Conservation (phyloP, 1,284 basidiomycete genomes). For the Cryptococcus neoformans region DNA sequence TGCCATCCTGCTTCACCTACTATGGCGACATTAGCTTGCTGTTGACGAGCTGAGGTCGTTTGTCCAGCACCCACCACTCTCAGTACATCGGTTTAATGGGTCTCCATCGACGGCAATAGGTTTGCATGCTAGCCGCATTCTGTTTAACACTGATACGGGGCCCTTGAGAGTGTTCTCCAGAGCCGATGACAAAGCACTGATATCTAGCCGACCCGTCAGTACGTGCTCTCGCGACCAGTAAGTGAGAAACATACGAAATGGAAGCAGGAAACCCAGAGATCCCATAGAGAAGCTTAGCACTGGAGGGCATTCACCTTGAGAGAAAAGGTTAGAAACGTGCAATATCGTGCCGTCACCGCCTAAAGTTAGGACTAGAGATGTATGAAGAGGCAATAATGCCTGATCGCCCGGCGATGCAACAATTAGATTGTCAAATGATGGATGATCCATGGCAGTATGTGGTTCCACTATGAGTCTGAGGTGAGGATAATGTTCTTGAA, state of each 20-base stretch:
- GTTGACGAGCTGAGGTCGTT: neutral
- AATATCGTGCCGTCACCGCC: constrained; percentile 96
- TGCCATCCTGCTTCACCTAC: constrained; percentile 67
- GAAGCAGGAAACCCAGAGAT: constrained; percentile 87
- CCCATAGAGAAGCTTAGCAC: constrained; percentile 97
- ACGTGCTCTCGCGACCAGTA: constrained; percentile 53
- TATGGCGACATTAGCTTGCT: constrained; percentile 8
- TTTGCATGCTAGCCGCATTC: constrained; percentile 80
- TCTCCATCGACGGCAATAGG: constrained; percentile 64
- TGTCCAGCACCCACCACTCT: constrained; percentile 14
- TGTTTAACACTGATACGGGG: constrained; percentile 62
- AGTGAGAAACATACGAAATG: constrained; percentile 67
- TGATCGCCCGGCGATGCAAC: constrained; percentile 27
- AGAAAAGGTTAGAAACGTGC: constrained; percentile 90
- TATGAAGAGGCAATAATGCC: constrained; percentile 23
- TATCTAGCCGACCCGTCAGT: constrained; percentile 16
- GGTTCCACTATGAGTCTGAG: constrained; percentile 40
- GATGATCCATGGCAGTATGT: constrained; percentile 38
- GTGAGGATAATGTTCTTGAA: constrained; percentile 25
- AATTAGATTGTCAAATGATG: constrained; percentile 31
- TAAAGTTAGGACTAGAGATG: constrained; percentile 85
- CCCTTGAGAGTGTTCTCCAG: constrained; percentile 63
- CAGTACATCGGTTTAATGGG: constrained; percentile 52
- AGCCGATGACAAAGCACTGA: constrained; percentile 58
- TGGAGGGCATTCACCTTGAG: constrained; percentile 79